phyloP scores from a whole-genome alignment of 495 filamentous ascomycete genomes.

The Bacidia gigantensis region DNA sequence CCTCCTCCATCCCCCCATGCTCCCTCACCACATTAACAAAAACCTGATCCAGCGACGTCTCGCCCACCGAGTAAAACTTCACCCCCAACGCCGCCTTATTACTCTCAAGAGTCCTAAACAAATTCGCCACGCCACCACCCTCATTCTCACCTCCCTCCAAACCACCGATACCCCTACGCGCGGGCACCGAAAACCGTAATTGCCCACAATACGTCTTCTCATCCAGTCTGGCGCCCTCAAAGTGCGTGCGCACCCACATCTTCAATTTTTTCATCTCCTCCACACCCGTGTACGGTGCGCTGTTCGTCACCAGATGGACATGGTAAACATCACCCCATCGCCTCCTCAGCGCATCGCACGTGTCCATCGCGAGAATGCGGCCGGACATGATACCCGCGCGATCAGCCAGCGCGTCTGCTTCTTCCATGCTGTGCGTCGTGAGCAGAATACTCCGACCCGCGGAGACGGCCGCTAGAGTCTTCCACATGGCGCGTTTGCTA shows the following conservation, averaged over 20 bases:
- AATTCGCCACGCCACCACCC: slow-evolving; percentile 34
- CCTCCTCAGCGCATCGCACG: slow-evolving; percentile 41
- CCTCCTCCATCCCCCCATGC: slow-evolving; percentile 63
- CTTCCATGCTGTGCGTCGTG: slow-evolving; percentile 73
- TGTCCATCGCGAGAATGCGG: slow-evolving; percentile 57
- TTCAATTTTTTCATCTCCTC: slow-evolving; percentile 47
- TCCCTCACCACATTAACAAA: slow-evolving; percentile 63
- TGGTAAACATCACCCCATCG: slow-evolving; percentile 41
- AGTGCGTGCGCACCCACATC: slow-evolving; percentile 41
- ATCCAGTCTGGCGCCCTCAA: slow-evolving; percentile 39
- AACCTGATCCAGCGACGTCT: slow-evolving; percentile 71
- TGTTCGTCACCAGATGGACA: slow-evolving; percentile 44
- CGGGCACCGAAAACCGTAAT: slow-evolving; percentile 56
- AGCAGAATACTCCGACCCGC: slow-evolving; percentile 49
- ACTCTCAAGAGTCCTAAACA: slow-evolving; percentile 57
- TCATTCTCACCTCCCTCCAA: not conserved
- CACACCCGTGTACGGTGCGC: slow-evolving; percentile 49
- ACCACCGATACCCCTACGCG: slow-evolving; percentile 4
- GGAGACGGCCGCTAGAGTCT: slow-evolving; percentile 43
- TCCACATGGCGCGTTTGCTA: slow-evolving; percentile 65
- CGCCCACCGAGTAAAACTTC: slow-evolving; percentile 61
- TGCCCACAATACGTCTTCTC: slow-evolving; percentile 65
- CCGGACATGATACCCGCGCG: slow-evolving; percentile 59
- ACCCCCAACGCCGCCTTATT: slow-evolving; percentile 47
- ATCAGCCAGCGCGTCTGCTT: slow-evolving; percentile 58